These are phyloP conservation scores for Lachancea kluyveri DNA, from an alignment of 805 yeast genomes.

Conservation along the genomic window DNA sequence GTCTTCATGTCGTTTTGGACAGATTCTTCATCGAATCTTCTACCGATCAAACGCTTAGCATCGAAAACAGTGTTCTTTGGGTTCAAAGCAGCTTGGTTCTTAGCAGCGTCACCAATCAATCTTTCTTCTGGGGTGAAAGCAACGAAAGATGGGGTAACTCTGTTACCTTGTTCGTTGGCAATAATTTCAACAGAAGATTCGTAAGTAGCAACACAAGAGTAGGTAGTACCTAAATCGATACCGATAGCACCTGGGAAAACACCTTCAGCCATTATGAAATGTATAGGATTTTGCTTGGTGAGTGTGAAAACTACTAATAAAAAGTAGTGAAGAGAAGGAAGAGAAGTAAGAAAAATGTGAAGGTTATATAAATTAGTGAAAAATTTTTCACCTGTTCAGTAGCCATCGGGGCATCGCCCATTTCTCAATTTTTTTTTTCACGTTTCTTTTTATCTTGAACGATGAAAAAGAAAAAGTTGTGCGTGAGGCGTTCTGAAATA, in stretches of 20 bases:
- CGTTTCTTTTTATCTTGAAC: conserved; percentile 1
- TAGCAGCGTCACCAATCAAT: conserved; percentile 78
- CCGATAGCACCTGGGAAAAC: conserved; percentile 99
- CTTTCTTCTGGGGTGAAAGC: conserved; percentile 75
- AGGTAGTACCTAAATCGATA: conserved; percentile 93
- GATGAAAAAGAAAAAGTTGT: conserved; percentile 6
- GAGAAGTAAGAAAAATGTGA: conserved; percentile 5
- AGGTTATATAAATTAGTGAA: conserved; percentile 11
- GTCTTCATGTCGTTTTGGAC: conserved; percentile 89
- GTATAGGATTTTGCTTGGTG: conserved; percentile 16
- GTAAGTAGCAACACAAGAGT: conserved; percentile 75
- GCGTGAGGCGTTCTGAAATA: conserved; percentile 12
- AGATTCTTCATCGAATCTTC: conserved; percentile 66
- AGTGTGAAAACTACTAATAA: conserved; percentile 4
- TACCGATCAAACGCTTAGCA: conserved; percentile 78
- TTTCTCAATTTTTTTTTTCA: conserved; percentile 3
- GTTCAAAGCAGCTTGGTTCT: conserved; percentile 78
- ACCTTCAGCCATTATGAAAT: conserved; percentile 82
- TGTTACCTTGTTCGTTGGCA: conserved; percentile 83
- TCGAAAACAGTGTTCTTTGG: conserved; percentile 74
- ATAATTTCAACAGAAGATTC: conserved; percentile 72
- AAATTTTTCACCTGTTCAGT: conserved; percentile 16
- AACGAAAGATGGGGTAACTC: conserved; percentile 78
- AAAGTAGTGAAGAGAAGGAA: conserved; percentile 5
- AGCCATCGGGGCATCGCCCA: conserved; percentile 2